Evolutionary conservation across 805 yeast species (phyloP).

Genomic region (Wickerhamiella australiensis): DNA sequence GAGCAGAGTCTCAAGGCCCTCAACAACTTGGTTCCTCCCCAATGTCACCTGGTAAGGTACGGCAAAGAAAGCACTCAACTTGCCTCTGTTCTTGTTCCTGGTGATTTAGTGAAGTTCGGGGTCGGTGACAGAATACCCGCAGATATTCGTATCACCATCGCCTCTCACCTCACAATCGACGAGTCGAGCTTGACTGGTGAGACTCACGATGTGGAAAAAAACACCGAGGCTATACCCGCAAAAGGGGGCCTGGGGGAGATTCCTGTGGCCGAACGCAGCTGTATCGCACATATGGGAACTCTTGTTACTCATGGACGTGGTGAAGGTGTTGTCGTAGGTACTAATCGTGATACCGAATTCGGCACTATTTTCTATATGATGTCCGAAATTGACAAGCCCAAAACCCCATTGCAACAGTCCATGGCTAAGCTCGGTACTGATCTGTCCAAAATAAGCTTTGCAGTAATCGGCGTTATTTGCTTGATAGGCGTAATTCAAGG

Average conservation of each 20-base stretch:
- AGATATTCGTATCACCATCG: conserved; percentile 67
- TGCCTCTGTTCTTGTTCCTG: conserved; percentile 86
- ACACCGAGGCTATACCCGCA: conserved; percentile 27
- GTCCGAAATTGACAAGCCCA: conserved; percentile 90
- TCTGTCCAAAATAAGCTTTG: conserved; percentile 70
- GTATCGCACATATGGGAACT: conserved; percentile 94
- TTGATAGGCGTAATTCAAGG: conserved; percentile 85
- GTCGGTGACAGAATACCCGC: conserved; percentile 98
- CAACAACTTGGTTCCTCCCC: conserved; percentile 90
- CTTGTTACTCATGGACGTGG: conserved; percentile 95
- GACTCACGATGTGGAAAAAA: conserved; percentile 71
- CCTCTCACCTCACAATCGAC: conserved; percentile 74
- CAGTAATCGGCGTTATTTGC: conserved; percentile 83
- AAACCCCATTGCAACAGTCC: conserved; percentile 88
- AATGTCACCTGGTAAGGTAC: conserved; percentile 78
- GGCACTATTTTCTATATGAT: conserved; percentile 94
- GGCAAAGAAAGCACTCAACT: conserved; percentile 68
- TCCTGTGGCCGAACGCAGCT: conserved; percentile 56
- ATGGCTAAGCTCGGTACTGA: conserved; percentile 96
- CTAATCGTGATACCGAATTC: conserved; percentile 80
- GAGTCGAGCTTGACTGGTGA: conserved; percentile 96
- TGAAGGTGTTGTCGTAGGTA: conserved; percentile 81
- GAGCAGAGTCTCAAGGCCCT: conserved; percentile 91
- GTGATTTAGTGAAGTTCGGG: conserved; percentile 78
- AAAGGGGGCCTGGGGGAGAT: not conserved